A percentile compares a stretch with the other conserved stretches of the same genome.
These are phyloP conservation scores for Apophysomyces ossiformis DNA, from an alignment of 371 early-diverging fungal genomes.

Conservation along the genomic window DNA sequence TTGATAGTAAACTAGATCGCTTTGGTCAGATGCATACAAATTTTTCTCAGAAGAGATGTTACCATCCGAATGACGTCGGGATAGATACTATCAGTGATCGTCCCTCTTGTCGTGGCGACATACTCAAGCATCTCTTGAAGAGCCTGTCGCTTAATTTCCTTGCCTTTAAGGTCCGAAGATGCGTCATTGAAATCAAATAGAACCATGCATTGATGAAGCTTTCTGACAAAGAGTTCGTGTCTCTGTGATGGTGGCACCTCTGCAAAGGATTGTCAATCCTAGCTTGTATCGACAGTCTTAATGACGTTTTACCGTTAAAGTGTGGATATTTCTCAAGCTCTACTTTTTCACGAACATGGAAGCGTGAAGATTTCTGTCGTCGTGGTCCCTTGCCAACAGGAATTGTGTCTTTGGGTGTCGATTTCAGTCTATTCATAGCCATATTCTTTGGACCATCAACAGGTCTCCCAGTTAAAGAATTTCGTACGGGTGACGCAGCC, in stretches of 20 bases:
- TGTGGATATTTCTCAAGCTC: constrained; percentile 77
- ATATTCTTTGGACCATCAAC: constrained; percentile 70
- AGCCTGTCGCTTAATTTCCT: constrained; percentile 92
- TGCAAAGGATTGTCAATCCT: constrained; percentile 25
- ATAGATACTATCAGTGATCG: constrained; percentile 85
- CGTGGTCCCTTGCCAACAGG: constrained; percentile 83
- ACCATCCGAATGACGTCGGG: constrained; percentile 93
- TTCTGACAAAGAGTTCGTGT: constrained; percentile 83
- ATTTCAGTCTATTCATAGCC: constrained; percentile 74
- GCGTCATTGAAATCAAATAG: constrained; percentile 94
- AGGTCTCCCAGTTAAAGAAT: constrained; percentile 5
- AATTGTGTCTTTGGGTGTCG: constrained; percentile 77
- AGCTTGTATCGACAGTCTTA: background rate
- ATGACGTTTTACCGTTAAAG: constrained; percentile 66
- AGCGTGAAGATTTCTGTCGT: constrained; percentile 84
- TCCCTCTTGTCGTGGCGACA: constrained; percentile 82
- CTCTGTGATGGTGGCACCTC: constrained; percentile 75
- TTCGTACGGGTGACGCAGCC: constrained; percentile 2
- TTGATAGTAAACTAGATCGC: background rate
- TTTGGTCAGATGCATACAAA: background rate
- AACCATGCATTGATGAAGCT: constrained; percentile 87
- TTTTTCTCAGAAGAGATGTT: constrained; percentile 14
- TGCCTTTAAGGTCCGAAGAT: constrained; percentile 83
- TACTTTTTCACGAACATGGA: constrained; percentile 76
- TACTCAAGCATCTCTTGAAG: constrained; percentile 92